These are phyloP conservation scores for carrot (Daucus carota) DNA, from an alignment of 129 eudicot species.

Conservation along the genomic window DH1_v3.0 NC_030386.2:30347501-30348000, in stretches of 20 bases:
- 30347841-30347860: conserved; percentile 1
- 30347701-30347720: neutral
- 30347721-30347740: neutral
- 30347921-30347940: conserved; percentile 45
- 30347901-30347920: conserved; percentile 36
- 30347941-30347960: conserved; percentile 14
- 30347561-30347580: too few species aligned
- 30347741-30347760: neutral
- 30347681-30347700: neutral
- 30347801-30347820: too few species aligned
- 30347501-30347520: too few species aligned
- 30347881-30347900: conserved; percentile 36
- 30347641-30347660: too few species aligned
- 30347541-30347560: too few species aligned
- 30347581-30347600: too few species aligned
- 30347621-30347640: too few species aligned
- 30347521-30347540: too few species aligned
- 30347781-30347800: neutral
- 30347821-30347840: too few species aligned
- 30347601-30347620: too few species aligned
- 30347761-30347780: neutral
- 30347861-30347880: conserved; percentile 32
- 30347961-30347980: neutral
- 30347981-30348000: neutral
- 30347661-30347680: neutral